Percentiles rank a stretch among this genome's conserved stretches.
phyloP scores from a whole-genome alignment of 2,329 filamentous ascomycete species.

The Blastomyces percursus region DNA sequence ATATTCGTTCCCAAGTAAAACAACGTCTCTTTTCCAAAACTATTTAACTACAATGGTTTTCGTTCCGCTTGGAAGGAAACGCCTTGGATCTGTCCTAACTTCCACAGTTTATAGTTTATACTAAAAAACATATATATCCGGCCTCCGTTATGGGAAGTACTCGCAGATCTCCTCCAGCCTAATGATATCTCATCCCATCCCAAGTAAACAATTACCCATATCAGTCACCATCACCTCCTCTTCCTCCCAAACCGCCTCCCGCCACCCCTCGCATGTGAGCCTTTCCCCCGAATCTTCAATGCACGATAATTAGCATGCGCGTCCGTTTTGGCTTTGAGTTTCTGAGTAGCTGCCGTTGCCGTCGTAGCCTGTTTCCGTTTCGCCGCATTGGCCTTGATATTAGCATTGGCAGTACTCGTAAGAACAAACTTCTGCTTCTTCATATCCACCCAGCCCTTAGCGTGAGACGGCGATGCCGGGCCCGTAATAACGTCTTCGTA shows the following conservation, averaged over 20 bases:
- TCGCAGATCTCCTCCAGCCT: too few relatives aligned
- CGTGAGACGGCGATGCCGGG: conserved; percentile 19
- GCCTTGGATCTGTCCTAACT: too few relatives aligned
- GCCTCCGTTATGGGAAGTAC: background rate
- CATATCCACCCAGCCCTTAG: conserved; percentile 9
- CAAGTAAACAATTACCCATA: conserved; percentile 5
- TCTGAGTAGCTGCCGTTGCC: conserved; percentile 18
- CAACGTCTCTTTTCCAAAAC: too few relatives aligned
- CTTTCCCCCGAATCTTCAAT: conserved; percentile 36
- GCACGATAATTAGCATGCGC: conserved; percentile 41
- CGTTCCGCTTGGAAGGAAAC: too few relatives aligned
- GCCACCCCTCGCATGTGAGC: conserved; percentile 21
- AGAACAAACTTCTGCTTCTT: conserved; percentile 22
- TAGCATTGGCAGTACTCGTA: conserved; percentile 1
- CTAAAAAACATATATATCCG: background rate
- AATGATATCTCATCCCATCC: background rate
- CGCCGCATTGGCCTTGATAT: conserved; percentile 11
- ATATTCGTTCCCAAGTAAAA: too few relatives aligned
- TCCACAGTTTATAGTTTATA: too few relatives aligned
- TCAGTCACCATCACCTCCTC: conserved; percentile 15
- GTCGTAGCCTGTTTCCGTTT: conserved; percentile 7
- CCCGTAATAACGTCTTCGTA: conserved; percentile 18
- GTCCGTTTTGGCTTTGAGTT: conserved; percentile 33
- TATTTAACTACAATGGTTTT: too few relatives aligned
- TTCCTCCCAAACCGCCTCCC: conserved; percentile 29